phyloP scores from a whole-genome alignment of 2,329 filamentous ascomycete genomes.

The Macrophomina pseudophaseolina region DNA sequence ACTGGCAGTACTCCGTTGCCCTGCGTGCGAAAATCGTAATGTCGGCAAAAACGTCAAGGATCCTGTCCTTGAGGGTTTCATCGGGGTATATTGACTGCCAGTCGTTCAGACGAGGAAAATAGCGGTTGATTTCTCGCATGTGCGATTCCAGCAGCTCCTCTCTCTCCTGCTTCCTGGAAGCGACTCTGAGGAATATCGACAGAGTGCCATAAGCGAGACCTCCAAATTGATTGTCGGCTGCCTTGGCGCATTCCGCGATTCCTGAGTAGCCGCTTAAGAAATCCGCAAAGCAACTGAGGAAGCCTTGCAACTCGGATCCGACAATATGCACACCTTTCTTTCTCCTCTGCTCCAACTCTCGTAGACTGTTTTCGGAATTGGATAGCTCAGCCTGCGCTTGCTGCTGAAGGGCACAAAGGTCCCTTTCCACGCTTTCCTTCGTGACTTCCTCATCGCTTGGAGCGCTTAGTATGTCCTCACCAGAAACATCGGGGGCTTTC shows the following conservation, averaged over 20 bases:
- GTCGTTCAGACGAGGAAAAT: constrained; percentile 23
- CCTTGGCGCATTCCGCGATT: constrained; percentile 23
- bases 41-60: neutral
- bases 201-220: constrained; percentile 27
- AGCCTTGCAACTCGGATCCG: constrained; percentile 7
- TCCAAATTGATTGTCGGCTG: constrained; percentile 26
- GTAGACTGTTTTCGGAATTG: neutral
- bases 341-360: neutral
- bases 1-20: neutral
- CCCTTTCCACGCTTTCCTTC: neutral
- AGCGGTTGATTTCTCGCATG: constrained; percentile 20
- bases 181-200: constrained; percentile 17
- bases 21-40: neutral
- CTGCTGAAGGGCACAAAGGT: neutral
- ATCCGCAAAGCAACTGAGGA: constrained; percentile 4
- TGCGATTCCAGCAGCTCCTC: constrained; percentile 24
- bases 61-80: neutral
- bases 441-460: neutral
- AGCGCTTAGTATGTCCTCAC: neutral
- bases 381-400: neutral
- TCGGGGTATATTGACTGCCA: neutral
- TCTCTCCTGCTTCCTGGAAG: constrained; percentile 3
- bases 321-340: neutral
- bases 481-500: neutral
- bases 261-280: constrained; percentile 24